Conservation (phyloP, 1,284 basidiomycete genomes). For the Pyrrhoderma lamaoense region DNA sequence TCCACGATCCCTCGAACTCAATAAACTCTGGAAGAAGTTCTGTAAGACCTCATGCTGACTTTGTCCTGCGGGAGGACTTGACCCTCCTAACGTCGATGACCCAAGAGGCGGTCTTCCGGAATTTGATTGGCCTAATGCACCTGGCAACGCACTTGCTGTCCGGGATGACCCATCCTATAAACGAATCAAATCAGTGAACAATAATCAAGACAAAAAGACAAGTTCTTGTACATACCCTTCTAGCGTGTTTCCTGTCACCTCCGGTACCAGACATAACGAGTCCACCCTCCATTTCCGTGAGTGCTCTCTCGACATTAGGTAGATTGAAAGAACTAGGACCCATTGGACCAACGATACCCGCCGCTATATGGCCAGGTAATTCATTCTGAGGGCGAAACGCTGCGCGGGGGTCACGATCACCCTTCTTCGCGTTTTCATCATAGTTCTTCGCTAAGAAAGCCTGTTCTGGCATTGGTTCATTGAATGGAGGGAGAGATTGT, state of each 20-base stretch:
- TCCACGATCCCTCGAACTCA: constrained; percentile 59
- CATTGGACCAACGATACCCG: constrained; percentile 83
- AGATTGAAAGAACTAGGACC: constrained; percentile 75
- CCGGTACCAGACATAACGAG: background rate
- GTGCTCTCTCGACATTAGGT: constrained; percentile 78
- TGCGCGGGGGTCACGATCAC: constrained; percentile 81
- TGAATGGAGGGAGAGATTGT: constrained; percentile 63
- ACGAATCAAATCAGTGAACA: background rate
- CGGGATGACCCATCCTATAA: constrained; percentile 20
- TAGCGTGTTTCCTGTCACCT: constrained; percentile 20
- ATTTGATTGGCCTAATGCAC: constrained; percentile 23
- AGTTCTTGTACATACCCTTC: constrained; percentile 20
- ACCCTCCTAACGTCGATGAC: constrained; percentile 36
- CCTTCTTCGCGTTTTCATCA: constrained; percentile 82
- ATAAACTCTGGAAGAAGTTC: constrained; percentile 78
- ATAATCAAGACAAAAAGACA: background rate
- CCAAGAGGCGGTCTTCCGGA: constrained; percentile 22
- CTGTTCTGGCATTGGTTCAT: constrained; percentile 77
- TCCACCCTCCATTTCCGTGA: constrained; percentile 72
- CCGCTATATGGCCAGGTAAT: constrained; percentile 35
- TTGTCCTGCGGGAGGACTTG: constrained; percentile 48
- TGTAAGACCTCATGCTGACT: constrained; percentile 77
- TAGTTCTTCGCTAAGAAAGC: constrained; percentile 82
- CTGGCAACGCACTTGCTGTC: constrained; percentile 22
- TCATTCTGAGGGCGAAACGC: constrained; percentile 73